phyloP scores from a whole-genome alignment of 1,284 basidiomycete species.

The Schizophyllum amplum region DNA sequence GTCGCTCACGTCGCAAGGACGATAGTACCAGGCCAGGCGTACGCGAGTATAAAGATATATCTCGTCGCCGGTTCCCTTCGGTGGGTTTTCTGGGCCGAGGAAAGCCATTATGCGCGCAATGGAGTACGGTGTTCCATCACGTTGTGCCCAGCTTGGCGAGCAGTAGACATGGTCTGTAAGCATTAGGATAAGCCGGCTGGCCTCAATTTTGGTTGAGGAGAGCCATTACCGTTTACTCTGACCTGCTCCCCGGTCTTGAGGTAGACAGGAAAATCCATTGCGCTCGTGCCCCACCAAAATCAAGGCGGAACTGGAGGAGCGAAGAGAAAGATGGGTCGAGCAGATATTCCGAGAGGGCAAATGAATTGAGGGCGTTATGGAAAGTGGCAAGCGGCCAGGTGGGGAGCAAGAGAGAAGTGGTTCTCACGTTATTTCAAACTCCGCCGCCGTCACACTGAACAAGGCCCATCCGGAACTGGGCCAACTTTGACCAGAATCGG shows the following conservation, averaged over 20 bases:
- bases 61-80: slow-evolving; percentile 45
- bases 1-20: slow-evolving; percentile 83
- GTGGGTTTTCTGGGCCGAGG: slow-evolving; percentile 66
- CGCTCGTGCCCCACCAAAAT: not conserved
- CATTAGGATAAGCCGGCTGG: slow-evolving; percentile 17
- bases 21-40: slow-evolving; percentile 89
- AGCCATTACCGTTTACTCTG: slow-evolving; percentile 67
- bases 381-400: slow-evolving; percentile 8
- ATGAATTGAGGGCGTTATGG: slow-evolving; percentile 9
- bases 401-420: not conserved
- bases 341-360: not conserved
- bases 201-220: slow-evolving; percentile 16
- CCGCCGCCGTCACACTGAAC: not conserved
- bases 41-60: slow-evolving; percentile 71
- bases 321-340: not conserved
- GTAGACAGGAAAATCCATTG: slow-evolving; percentile 30
- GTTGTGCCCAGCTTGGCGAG: slow-evolving; percentile 82
- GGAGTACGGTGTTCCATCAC: slow-evolving; percentile 89
- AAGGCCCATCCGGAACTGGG: not conserved
- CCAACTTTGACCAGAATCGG: not conserved
- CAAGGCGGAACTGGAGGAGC: not conserved
- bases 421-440: not conserved
- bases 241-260: slow-evolving; percentile 76
- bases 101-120: slow-evolving; percentile 96
- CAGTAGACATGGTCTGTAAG: slow-evolving; percentile 91